Evolutionary conservation across 768 basidiomycete species (phyloP), one percentile per base, ranked within the genome.

Genomic region (Fomitopsis pulvina): DNA sequence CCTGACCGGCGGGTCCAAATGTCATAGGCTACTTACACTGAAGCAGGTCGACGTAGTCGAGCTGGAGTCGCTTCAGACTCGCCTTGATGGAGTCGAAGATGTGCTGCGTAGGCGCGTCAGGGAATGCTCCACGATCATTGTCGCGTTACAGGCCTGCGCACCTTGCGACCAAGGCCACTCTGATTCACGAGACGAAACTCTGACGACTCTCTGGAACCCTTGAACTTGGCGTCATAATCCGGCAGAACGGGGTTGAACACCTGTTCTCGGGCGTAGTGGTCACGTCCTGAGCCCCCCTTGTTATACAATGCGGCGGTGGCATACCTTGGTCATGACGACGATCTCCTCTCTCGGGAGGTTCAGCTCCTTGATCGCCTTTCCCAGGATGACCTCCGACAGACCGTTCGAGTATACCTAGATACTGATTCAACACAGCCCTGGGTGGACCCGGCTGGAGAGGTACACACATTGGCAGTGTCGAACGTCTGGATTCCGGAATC

Each of bases 81-180:
- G 68, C 66, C 57, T 81, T 79, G 32, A 84, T 75, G 0, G 80
- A 72, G 26, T 82, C 83, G 55, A 90, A 89, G 45, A 90, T 87
- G 58, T 83, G 81, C 80, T 87, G 43, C 8, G 28, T 18, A 37
- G 18, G 14, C 28, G 27, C 1, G 2, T 28, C 4, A 10, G n/a
- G 10, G 27, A 44, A 25, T 38, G 21, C 27, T 18, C 2, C 38
- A 29, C 37, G 37, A 21, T 3, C n/a, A 44, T n/a, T n/a, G 7
- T 14, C 2, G 4, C 9, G 42, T 38, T 9, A 22, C 4, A n/a
- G 20, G 20, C 10, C n/a, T 10, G 37, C 41, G 14, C 16, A 64
- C 62, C 53, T 67, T 72, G 32, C 72, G 60, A 29, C 54, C 61
- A 4, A 68, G 57, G 3, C 68, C 68, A 4, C 57, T 26, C 41